Conservation (phyloP, 257 asterid genomes). For the Euphrasia confusa region DNA sequence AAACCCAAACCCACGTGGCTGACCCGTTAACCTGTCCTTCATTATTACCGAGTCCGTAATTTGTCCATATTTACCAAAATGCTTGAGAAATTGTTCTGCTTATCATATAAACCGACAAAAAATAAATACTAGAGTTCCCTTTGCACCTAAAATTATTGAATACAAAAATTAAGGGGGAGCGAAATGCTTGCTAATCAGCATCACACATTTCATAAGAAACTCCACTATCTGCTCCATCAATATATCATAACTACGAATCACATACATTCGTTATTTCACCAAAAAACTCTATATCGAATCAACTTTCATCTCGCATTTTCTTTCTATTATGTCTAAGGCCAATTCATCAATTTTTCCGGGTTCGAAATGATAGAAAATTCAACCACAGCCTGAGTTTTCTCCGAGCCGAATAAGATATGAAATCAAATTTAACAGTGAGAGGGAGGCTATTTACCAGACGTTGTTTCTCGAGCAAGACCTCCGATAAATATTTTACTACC, state of each 20-base stretch:
- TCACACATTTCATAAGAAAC: no score
- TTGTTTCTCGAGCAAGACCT: conserved; percentile 59
- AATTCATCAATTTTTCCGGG: neutral
- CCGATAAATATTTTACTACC: conserved; percentile 54
- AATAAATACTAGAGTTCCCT: neutral
- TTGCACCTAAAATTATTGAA: neutral
- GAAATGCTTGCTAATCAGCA: no score
- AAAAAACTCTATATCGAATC: no score
- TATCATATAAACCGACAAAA: neutral
- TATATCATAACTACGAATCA: no score
- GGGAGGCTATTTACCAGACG: conserved; percentile 35
- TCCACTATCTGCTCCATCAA: no score
- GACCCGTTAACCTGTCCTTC: conserved; percentile 55
- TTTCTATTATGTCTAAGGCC: neutral
- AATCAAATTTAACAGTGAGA: neutral
- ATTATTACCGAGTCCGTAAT: conserved; percentile 61
- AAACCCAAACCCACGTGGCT: conserved; percentile 59
- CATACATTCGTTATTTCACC: no score
- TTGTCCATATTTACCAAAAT: conserved; percentile 59
- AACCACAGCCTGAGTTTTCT: no score
- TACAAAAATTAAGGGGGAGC: no score
- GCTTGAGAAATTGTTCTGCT: conserved; percentile 48
- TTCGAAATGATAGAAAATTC: no score
- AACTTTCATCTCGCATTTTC: no score
- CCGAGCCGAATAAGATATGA: no score